phyloP scores from a whole-genome alignment of 257 asterid genomes.

The Solanum chilense region DNA sequence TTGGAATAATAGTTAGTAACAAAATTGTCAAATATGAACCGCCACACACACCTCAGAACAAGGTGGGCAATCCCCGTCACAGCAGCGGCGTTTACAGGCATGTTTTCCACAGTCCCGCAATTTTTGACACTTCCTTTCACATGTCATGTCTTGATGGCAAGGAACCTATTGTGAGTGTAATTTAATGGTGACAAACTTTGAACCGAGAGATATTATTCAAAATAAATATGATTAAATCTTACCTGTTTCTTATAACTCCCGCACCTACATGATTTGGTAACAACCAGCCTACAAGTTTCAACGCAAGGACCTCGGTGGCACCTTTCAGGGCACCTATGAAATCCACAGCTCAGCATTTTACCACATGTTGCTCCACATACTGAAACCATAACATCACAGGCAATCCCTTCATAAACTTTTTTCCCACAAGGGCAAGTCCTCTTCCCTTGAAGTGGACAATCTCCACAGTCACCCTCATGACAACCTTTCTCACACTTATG shows the following conservation, averaged over 20 bases:
- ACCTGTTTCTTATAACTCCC: slow-evolving; percentile 94
- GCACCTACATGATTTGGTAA: slow-evolving; percentile 88
- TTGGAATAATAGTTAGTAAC: not conserved
- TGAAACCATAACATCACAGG: slow-evolving; percentile 64
- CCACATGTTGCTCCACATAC: slow-evolving; percentile 78
- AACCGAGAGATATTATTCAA: not conserved
- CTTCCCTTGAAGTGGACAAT: slow-evolving; percentile 76
- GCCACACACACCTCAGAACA: slow-evolving; percentile 70
- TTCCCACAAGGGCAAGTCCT: slow-evolving; percentile 91
- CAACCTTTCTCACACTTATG: slow-evolving; percentile 79
- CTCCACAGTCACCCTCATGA: slow-evolving; percentile 74
- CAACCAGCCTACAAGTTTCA: slow-evolving; percentile 60
- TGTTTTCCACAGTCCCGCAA: slow-evolving; percentile 80
- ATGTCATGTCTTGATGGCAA: slow-evolving; percentile 82
- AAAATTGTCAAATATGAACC: not conserved
- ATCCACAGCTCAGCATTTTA: slow-evolving; percentile 62
- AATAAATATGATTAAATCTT: not conserved
- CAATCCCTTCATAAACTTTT: slow-evolving; percentile 65
- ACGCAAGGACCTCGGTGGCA: slow-evolving; percentile 80
- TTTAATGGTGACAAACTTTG: slow-evolving; percentile 9
- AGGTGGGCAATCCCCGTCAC: slow-evolving; percentile 94
- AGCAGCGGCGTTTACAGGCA: slow-evolving; percentile 91
- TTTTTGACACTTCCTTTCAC: slow-evolving; percentile 88
- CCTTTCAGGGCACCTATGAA: slow-evolving; percentile 86
- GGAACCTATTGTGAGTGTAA: slow-evolving; percentile 73